Percentiles rank a stretch among this genome's conserved stretches.
phyloP scores from a whole-genome alignment of 1,139 yeast species.

The Wickerhamiella infanticola region DNA sequence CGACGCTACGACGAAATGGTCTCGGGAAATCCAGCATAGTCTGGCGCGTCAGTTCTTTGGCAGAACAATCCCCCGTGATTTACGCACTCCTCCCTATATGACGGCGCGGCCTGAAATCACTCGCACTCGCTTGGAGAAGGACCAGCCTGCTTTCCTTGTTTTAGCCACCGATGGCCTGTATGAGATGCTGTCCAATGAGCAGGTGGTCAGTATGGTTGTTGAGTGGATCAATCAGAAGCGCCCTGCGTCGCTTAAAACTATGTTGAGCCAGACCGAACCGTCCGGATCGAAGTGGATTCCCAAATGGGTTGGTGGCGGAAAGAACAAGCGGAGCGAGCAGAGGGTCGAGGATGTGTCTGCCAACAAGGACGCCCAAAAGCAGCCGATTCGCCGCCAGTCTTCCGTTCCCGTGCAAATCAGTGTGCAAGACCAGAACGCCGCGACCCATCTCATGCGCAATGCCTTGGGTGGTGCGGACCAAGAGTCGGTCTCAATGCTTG shows the following conservation, averaged over 20 bases:
- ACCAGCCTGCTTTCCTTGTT: slow-evolving; percentile 70
- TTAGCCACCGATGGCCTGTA: slow-evolving; percentile 91
- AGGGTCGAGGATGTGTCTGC: slow-evolving; percentile 21
- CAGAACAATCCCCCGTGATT: slow-evolving; percentile 59
- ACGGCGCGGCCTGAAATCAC: slow-evolving; percentile 93
- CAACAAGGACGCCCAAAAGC: slow-evolving; percentile 38
- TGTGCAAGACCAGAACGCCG: slow-evolving; percentile 68
- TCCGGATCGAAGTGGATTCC: slow-evolving; percentile 7
- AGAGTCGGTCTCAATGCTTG: slow-evolving; percentile 75
- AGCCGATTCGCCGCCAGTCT: slow-evolving; percentile 35
- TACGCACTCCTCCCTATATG: slow-evolving; percentile 88
- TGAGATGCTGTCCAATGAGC: slow-evolving; percentile 84
- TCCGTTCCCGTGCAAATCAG: slow-evolving; percentile 28
- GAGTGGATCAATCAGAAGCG: slow-evolving; percentile 81
- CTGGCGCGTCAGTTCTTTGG: slow-evolving; percentile 72
- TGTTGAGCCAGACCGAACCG: slow-evolving; percentile 5
- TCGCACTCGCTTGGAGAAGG: slow-evolving; percentile 58
- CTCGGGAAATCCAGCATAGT: slow-evolving; percentile 60
- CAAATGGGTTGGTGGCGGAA: slow-evolving; percentile 7
- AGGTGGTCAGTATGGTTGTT: slow-evolving; percentile 80
- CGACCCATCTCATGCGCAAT: slow-evolving; percentile 85
- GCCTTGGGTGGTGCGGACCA: slow-evolving; percentile 85
- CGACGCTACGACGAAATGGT: slow-evolving; percentile 81
- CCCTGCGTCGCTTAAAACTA: slow-evolving; percentile 27
- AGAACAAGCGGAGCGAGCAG: slow-evolving; percentile 4